A percentile compares a stretch with the other conserved stretches of the same genome.
Conservation (phyloP, 208 protist species). For the Angomonas deanei region DNA sequence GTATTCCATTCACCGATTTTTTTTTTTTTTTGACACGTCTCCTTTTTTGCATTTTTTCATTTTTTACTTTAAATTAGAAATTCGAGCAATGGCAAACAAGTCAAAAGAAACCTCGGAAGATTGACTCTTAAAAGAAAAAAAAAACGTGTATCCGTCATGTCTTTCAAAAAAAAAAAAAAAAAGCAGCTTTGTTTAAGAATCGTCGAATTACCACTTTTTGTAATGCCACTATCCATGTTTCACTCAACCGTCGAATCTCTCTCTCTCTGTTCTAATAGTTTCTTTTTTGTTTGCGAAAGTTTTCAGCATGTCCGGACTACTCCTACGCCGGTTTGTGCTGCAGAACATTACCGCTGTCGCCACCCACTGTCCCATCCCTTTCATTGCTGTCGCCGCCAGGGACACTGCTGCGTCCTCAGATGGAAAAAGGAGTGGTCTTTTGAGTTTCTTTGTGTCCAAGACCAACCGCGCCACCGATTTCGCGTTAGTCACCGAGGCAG, state of each 20-base stretch:
- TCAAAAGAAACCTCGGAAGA: too few species aligned
- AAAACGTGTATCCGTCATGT: too few species aligned
- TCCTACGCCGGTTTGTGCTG: conserved; percentile 54
- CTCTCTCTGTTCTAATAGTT: too few species aligned
- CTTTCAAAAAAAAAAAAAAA: neutral
- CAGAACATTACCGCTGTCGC: conserved; percentile 66
- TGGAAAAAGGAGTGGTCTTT: conserved; percentile 2
- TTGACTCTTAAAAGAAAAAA: too few species aligned
- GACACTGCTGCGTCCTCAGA: neutral
- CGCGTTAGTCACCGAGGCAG: conserved; percentile 57
- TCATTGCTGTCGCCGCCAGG: conserved; percentile 15
- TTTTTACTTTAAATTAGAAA: conserved; percentile 5
- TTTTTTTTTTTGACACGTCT: neutral
- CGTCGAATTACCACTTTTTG: neutral
- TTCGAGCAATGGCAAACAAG: neutral
- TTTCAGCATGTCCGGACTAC: conserved; percentile 42
- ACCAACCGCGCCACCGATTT: conserved; percentile 16
- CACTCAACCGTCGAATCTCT: neutral
- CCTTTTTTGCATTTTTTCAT: conserved; percentile 7
- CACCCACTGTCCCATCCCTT: conserved; percentile 43
- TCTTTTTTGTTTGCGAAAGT: neutral
- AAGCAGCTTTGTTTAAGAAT: neutral
- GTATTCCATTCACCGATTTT: too few species aligned
- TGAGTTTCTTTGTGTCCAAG: conserved; percentile 8
- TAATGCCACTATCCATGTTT: neutral